Conservation (phyloP, 129 eudicot species). For the Flaveria ramosissima region DNA sequence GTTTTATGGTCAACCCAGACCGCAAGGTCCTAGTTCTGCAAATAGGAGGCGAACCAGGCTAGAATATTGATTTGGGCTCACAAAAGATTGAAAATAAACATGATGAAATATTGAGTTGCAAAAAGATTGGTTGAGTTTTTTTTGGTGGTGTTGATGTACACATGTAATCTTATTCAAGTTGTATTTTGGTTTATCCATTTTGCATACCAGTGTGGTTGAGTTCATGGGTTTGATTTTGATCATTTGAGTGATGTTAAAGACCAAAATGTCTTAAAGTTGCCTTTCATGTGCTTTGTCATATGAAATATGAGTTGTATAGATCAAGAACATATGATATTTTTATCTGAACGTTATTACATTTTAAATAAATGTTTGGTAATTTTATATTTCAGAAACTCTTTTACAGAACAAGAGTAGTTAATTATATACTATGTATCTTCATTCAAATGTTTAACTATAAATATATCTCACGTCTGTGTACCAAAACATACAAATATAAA, state of each 20-base stretch:
- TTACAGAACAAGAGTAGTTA: too few relatives aligned
- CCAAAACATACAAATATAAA: too few relatives aligned
- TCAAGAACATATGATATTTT: too few relatives aligned
- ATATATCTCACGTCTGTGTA: too few relatives aligned
- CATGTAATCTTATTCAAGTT: neutral
- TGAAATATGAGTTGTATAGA: neutral
- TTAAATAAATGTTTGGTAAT: too few relatives aligned
- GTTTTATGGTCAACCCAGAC: constrained; percentile 37
- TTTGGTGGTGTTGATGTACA: constrained; percentile 9
- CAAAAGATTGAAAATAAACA: neutral
- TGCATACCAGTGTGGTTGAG: neutral
- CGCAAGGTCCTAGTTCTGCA: constrained; percentile 39
- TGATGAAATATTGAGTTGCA: neutral
- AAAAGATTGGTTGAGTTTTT: neutral
- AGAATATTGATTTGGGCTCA: constrained; percentile 34
- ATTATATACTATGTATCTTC: neutral
- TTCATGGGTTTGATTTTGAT: neutral
- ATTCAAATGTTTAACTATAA: too few relatives aligned
- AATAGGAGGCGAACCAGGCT: constrained; percentile 40
- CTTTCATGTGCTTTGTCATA: neutral
- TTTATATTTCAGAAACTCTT: too few relatives aligned
- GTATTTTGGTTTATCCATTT: neutral
- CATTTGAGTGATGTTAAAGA: neutral
- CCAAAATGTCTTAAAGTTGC: neutral
- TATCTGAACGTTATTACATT: too few relatives aligned